Percentiles rank a stretch among this genome's conserved stretches.
These are phyloP conservation scores for Suhomyces ambrosiae DNA, from an alignment of 1,139 yeast species.

Conservation along the genomic window DNA sequence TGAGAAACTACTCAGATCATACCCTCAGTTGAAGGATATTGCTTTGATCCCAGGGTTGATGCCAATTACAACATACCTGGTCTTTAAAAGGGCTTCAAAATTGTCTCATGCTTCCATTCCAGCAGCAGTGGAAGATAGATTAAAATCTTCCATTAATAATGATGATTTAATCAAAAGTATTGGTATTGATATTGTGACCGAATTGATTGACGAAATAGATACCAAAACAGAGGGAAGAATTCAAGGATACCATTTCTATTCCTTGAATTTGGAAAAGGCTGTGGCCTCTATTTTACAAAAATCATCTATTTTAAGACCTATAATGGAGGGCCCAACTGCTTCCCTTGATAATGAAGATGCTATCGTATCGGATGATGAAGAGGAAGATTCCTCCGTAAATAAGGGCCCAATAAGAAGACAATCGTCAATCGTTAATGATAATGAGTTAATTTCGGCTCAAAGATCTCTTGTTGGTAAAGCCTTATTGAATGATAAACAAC, in stretches of 20 bases:
- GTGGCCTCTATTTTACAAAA: constrained; percentile 79
- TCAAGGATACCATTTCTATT: constrained; percentile 86
- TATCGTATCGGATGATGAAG: constrained; percentile 38
- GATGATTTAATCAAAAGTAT: constrained; percentile 83
- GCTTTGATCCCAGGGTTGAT: constrained; percentile 87
- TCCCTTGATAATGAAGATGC: constrained; percentile 31
- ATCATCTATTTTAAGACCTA: constrained; percentile 49
- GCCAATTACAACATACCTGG: constrained; percentile 92
- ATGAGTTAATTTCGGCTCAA: constrained; percentile 41
- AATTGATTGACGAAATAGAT: constrained; percentile 62
- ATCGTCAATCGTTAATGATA: constrained; percentile 49
- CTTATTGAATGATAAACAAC: constrained; percentile 44
- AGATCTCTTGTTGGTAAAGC: constrained; percentile 30
- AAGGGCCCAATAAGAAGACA: constrained; percentile 36
- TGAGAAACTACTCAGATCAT: constrained; percentile 34
- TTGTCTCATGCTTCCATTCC: constrained; percentile 92
- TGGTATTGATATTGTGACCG: constrained; percentile 74
- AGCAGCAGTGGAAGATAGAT: constrained; percentile 32
- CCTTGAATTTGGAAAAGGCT: constrained; percentile 86
- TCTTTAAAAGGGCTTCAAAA: constrained; percentile 86
- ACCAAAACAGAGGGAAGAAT: constrained; percentile 55
- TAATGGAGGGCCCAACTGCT: constrained; percentile 21
- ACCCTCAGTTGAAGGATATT: constrained; percentile 44
- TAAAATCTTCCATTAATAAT: constrained; percentile 64
- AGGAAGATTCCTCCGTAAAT: constrained; percentile 5